Evolutionary conservation across 2,329 filamentous ascomycete species (phyloP).

Genomic region (Stemphylium lycopersici): DNA sequence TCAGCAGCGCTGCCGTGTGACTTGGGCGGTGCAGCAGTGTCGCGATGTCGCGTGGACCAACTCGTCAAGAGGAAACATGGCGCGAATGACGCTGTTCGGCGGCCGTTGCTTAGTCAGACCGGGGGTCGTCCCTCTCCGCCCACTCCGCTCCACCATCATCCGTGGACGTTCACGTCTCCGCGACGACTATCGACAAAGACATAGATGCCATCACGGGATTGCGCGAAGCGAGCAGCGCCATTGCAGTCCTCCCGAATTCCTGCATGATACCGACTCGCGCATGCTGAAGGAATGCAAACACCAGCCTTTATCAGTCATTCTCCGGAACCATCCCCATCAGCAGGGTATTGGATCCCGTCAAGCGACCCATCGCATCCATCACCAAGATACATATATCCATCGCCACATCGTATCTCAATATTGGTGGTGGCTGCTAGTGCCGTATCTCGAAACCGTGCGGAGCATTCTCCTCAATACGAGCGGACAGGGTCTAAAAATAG

Average conservation of each 20-base stretch:
- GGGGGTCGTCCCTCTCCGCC: background rate
- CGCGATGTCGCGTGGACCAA: constrained; percentile 23
- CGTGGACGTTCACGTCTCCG: background rate
- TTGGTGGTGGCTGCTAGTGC: constrained; percentile 15
- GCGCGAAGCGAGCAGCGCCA: background rate
- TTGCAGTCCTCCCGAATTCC: background rate
- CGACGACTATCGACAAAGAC: background rate
- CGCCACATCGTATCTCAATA: constrained; percentile 8
- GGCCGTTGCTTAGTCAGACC: constrained; percentile 17
- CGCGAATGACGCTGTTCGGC: constrained; percentile 22
- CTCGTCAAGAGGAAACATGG: constrained; percentile 15
- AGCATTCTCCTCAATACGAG: constrained; percentile 7
- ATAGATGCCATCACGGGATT: background rate
- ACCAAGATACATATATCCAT: background rate
- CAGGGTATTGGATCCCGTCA: constrained; percentile 1
- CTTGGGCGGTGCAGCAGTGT: constrained; percentile 18
- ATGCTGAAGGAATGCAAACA: background rate
- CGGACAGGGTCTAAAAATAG: constrained; percentile 22
- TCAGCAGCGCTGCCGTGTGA: constrained; percentile 10
- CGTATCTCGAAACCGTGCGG: constrained; percentile 2
- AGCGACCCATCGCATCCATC: background rate
- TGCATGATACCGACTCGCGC: background rate
- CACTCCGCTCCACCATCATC: constrained; percentile 2
- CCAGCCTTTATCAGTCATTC: background rate
- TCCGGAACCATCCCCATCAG: background rate